Evolutionary conservation across 73 alveolate genomes (phyloP).

Genomic region (Uronychia binucleata): DNA sequence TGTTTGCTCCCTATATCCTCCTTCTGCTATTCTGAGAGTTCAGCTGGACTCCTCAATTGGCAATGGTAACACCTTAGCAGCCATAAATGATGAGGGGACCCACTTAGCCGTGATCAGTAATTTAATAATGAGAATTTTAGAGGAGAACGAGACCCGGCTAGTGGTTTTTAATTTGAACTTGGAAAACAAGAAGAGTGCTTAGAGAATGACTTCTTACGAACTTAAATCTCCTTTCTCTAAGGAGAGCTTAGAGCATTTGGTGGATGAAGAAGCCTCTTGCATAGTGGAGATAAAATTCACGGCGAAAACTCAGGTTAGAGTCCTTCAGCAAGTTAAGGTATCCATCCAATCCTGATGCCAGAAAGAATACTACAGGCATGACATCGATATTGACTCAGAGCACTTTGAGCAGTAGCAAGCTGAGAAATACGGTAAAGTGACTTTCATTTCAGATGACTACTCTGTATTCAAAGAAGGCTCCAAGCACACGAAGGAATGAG

Average conservation of each 20-base stretch:
- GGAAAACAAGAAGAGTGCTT: background rate
- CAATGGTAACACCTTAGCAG: background rate
- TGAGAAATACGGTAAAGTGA: conserved; percentile 3
- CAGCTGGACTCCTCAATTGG: background rate
- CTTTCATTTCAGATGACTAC: background rate
- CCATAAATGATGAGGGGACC: background rate
- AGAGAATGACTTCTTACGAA: background rate
- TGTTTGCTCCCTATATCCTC: background rate
- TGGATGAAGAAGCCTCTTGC: conserved; percentile 18
- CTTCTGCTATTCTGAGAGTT: background rate
- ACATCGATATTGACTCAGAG: conserved; percentile 13
- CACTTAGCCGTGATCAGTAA: background rate
- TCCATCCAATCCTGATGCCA: no score
- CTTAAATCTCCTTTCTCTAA: conserved; percentile 15
- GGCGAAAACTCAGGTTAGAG: background rate
- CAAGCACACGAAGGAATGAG: conserved; percentile 22
- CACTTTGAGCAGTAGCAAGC: background rate
- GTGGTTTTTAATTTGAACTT: background rate
- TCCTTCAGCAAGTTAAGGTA: background rate
- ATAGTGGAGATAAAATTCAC: conserved; percentile 12
- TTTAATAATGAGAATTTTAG: background rate
- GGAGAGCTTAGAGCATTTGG: conserved; percentile 24
- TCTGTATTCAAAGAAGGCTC: conserved; percentile 8
- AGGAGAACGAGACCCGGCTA: background rate
- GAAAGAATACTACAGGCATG: background rate